Conservation (phyloP, 75 land plant species). For the Cunninghamia lanceolata region DNA sequence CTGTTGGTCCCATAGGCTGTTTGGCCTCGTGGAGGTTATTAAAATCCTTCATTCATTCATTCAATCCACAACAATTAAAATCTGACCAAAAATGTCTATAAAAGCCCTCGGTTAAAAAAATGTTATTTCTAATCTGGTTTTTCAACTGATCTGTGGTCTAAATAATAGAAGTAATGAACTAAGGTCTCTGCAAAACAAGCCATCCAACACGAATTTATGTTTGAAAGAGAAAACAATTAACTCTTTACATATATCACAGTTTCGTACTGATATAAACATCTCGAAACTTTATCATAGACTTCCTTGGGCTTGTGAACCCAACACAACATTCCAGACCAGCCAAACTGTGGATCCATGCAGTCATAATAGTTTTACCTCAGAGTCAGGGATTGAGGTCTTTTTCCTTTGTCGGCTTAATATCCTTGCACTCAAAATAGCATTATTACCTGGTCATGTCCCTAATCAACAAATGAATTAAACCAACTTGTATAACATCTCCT, state of each 20-base stretch:
- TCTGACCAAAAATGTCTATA: no score
- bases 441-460: neutral
- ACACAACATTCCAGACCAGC: neutral
- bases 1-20: no score
- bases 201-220: neutral
- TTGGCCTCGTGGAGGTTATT: no score
- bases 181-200: neutral
- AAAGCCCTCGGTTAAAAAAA: no score
- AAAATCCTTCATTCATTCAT: no score
- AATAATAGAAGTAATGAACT: neutral
- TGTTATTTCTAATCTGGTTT: neutral
- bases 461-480: neutral
- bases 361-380: neutral
- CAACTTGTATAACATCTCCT: neutral
- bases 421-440: neutral
- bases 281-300: neutral
- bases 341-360: neutral
- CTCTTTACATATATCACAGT: neutral
- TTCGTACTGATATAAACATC: neutral
- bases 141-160: neutral
- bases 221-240: neutral
- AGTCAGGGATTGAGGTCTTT: neutral
- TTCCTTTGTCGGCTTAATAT: neutral
- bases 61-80: no score
- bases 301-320: neutral